Evolutionary conservation across 2,329 filamentous ascomycete genomes (phyloP).

Genomic region (Podosphaera leucotricha): DNA sequence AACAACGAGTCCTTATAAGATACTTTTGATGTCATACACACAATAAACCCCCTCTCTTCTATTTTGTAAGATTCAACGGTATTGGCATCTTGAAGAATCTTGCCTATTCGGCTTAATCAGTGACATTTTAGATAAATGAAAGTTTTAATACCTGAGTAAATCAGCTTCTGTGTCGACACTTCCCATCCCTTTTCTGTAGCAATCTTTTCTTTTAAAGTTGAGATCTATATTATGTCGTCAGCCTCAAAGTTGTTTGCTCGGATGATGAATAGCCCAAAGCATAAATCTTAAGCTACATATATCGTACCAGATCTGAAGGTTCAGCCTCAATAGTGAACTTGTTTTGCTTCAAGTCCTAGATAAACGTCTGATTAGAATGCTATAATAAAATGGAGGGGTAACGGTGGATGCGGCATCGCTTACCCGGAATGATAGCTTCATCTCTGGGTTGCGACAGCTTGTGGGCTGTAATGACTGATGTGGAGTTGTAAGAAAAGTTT

Average conservation of each 20-base stretch:
- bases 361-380: slow-evolving; percentile 7
- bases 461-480: slow-evolving; percentile 1
- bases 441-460: slow-evolving; percentile 19
- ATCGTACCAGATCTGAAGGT: slow-evolving; percentile 64
- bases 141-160: slow-evolving; percentile 62
- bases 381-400: slow-evolving; percentile 7
- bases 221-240: slow-evolving; percentile 35
- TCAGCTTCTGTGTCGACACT: slow-evolving; percentile 73
- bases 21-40: slow-evolving; percentile 24
- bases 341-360: slow-evolving; percentile 89
- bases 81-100: slow-evolving; percentile 95
- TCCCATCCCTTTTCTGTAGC: slow-evolving; percentile 86
- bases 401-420: slow-evolving; percentile 6
- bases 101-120: slow-evolving; percentile 35
- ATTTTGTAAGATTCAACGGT: slow-evolving; percentile 95
- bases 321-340: slow-evolving; percentile 95
- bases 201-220: slow-evolving; percentile 80
- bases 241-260: slow-evolving; percentile 1
- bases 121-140: slow-evolving; percentile 1
- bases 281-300: background rate
- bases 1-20: slow-evolving; percentile 9
- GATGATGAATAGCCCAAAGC: background rate
- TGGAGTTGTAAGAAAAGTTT: too few species aligned
- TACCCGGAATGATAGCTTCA: slow-evolving; percentile 55
- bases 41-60: slow-evolving; percentile 97